A percentile compares a stretch with the other conserved stretches of the same genome.
Evolutionary conservation across 352 stramenopile genomes (phyloP).

Genomic region (Globisporangium ultimum): DNA sequence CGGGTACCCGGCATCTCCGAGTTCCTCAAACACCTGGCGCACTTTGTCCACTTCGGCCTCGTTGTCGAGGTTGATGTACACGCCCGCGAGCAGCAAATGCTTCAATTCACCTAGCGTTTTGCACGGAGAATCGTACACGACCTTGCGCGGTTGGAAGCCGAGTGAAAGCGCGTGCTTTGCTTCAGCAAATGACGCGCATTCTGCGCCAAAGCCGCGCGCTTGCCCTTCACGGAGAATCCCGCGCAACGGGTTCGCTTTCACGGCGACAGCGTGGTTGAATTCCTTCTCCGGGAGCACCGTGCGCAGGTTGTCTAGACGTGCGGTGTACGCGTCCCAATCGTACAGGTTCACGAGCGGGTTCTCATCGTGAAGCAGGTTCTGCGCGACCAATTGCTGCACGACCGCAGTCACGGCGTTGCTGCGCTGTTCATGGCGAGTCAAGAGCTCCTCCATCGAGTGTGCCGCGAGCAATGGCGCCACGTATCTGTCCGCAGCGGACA

Average conservation of each 20-base stretch:
- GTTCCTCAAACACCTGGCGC: slow-evolving; percentile 44
- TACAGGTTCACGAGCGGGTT: slow-evolving; percentile 64
- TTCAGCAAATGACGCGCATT: slow-evolving; percentile 82
- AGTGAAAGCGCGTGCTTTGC: slow-evolving; percentile 77
- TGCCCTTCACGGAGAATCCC: slow-evolving; percentile 56
- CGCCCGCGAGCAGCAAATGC: slow-evolving; percentile 68
- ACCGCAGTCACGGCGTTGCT: slow-evolving; percentile 30
- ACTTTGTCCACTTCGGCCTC: slow-evolving; percentile 86
- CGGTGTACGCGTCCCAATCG: slow-evolving; percentile 56
- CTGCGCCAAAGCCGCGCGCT: slow-evolving; percentile 52
- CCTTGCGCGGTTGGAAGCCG: slow-evolving; percentile 58
- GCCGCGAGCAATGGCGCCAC: slow-evolving; percentile 43
- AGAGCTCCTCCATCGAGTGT: slow-evolving; percentile 28
- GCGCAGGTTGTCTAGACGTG: slow-evolving; percentile 52
- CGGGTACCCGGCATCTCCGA: slow-evolving; percentile 19
- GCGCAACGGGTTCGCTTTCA: slow-evolving; percentile 80
- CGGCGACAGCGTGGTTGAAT: slow-evolving; percentile 74
- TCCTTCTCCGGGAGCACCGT: slow-evolving; percentile 49
- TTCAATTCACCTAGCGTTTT: slow-evolving; percentile 87
- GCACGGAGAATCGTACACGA: slow-evolving; percentile 92
- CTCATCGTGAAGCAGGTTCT: slow-evolving; percentile 52
- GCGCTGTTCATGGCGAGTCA: slow-evolving; percentile 30
- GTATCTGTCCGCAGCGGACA: slow-evolving; percentile 23
- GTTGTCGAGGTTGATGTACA: slow-evolving; percentile 93
- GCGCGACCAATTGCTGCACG: slow-evolving; percentile 42